Conservation (phyloP, 2,329 filamentous ascomycete species). For the Cryphonectria parasitica region DNA sequence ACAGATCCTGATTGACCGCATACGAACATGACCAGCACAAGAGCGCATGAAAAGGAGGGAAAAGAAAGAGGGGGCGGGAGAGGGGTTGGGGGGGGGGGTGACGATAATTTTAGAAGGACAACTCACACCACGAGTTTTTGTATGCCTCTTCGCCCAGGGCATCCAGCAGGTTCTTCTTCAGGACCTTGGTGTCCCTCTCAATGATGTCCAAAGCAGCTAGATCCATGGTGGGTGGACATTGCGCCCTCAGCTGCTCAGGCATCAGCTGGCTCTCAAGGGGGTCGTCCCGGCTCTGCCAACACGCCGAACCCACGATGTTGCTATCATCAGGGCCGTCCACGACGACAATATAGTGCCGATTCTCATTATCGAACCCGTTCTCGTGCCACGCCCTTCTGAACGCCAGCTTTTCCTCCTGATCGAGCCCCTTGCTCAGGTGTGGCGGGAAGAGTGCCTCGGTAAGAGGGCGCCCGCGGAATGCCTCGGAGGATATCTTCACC, state of each 20-base stretch:
- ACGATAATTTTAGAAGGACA: neutral
- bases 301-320: neutral
- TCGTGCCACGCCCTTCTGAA: neutral
- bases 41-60: neutral
- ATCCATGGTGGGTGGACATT: conserved; percentile 5
- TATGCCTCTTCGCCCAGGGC: conserved; percentile 18
- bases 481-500: conserved; percentile 1
- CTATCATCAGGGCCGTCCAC: neutral
- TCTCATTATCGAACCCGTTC: neutral
- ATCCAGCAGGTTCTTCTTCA: conserved; percentile 12
- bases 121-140: conserved; percentile 21
- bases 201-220: neutral
- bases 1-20: neutral
- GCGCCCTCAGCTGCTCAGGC: conserved; percentile 1
- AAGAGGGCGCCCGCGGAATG: conserved; percentile 18
- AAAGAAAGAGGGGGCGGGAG: too few relatives aligned
- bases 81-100: too few relatives aligned
- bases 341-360: conserved; percentile 21
- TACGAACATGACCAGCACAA: neutral
- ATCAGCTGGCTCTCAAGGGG: conserved; percentile 1
- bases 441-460: conserved; percentile 24
- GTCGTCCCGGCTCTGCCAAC: conserved; percentile 2
- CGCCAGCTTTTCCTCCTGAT: neutral
- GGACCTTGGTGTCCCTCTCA: neutral
- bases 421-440: neutral